Conservation (phyloP, 768 basidiomycete species). For the Tephrocybe rancida region DNA sequence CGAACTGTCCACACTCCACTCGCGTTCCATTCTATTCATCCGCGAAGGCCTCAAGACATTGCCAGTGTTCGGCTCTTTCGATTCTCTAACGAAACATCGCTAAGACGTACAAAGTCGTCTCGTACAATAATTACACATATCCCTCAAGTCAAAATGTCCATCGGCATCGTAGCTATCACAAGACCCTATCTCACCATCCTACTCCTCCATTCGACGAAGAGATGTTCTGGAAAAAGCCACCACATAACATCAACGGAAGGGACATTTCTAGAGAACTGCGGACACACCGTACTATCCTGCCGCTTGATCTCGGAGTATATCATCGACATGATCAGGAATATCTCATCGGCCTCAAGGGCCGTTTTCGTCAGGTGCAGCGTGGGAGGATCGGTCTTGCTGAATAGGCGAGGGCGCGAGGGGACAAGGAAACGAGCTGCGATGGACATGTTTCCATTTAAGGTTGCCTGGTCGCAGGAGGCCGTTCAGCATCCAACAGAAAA, state of each 20-base stretch:
- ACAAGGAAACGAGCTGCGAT: conserved; percentile 43
- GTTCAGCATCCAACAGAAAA: neutral
- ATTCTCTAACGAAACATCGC: too few species aligned
- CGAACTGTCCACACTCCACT: too few species aligned
- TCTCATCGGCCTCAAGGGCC: conserved; percentile 42
- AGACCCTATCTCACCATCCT: conserved; percentile 12
- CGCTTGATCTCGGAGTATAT: conserved; percentile 37
- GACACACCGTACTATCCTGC: conserved; percentile 34
- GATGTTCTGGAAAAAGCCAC: conserved; percentile 12
- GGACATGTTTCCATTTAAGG: conserved; percentile 25
- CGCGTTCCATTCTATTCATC: too few species aligned
- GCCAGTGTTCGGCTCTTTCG: too few species aligned
- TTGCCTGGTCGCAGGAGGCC: conserved; percentile 17
- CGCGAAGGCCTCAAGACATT: too few species aligned
- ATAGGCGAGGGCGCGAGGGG: conserved; percentile 51
- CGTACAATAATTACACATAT: too few species aligned
- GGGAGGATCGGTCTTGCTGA: conserved; percentile 43
- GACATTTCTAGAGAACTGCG: neutral
- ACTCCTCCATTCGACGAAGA: conserved; percentile 20
- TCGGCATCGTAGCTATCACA: neutral
- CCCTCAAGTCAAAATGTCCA: too few species aligned
- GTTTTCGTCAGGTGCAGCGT: conserved; percentile 38
- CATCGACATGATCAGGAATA: conserved; percentile 38
- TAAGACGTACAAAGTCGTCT: too few species aligned
- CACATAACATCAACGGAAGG: neutral